Percentiles rank a stretch among this genome's conserved stretches.
Conservation (phyloP, 208 protist genomes). For the Crithidia brevicula region DNA sequence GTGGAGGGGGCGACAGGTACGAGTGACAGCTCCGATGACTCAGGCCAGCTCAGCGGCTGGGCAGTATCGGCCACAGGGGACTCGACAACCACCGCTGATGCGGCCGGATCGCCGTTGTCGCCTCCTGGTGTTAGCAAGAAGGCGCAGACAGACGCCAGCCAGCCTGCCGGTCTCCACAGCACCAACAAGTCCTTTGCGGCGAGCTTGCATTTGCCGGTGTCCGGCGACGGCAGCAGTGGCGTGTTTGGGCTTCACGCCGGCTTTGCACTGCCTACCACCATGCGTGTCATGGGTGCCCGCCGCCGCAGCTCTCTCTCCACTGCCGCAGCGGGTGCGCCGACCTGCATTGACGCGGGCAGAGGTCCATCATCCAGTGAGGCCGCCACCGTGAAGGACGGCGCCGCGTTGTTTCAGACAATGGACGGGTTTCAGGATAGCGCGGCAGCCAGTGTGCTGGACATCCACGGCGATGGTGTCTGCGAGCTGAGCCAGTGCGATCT, state of each 20-base stretch:
- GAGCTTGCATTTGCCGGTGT: not conserved
- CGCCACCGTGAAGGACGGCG: not conserved
- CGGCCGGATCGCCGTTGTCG: not conserved
- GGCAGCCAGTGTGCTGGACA: conserved; percentile 24
- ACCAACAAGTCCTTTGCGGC: not conserved
- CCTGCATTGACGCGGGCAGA: not conserved
- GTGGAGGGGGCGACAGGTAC: not conserved
- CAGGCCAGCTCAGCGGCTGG: conserved; percentile 1
- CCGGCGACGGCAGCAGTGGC: not conserved
- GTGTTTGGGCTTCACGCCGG: not conserved
- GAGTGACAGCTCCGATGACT: not conserved
- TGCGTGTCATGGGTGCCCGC: conserved; percentile 7
- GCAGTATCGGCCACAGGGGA: not conserved
- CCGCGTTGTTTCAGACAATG: not conserved
- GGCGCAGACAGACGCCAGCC: not conserved
- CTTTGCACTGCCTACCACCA: conserved; percentile 14
- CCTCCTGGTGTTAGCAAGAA: not conserved
- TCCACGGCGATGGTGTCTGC: conserved; percentile 13
- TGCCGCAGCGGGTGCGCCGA: not conserved
- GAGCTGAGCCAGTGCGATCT: conserved; percentile 46
- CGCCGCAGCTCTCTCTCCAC: not conserved
- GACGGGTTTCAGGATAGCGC: not conserved
- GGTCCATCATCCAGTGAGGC: not conserved
- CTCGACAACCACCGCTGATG: no score
- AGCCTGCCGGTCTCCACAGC: not conserved